Evolutionary conservation across 257 asterid genomes (phyloP), one percentile per base, ranked within the genome.

Genomic region (Fraxinus anomala): DNA sequence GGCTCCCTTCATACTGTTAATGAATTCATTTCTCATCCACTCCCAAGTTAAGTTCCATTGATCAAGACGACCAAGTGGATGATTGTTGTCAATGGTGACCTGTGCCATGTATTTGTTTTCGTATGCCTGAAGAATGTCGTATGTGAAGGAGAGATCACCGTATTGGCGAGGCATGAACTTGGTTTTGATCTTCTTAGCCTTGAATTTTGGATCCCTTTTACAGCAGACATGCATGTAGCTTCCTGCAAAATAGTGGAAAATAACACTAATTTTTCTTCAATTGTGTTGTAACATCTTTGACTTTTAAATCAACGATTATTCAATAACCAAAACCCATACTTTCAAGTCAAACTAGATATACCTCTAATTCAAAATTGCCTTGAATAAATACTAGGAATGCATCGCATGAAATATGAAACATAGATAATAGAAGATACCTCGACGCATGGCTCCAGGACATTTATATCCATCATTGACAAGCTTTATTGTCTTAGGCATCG

Each of bases 11-110:
- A 95, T 95, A 65, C 44, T 77, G 86, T 88, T n/a, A n/a, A 95
- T 92, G 86, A 95, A 95, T 80, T 92, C 99, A 75, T 87, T 91
- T 34, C 94, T 76, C 99, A 92, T 92, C 99, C 98, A 95, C 14
- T 95, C 96, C 99, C 99, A 95, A 0, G 98, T 91, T 24, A 95
- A 73, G 79, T 95, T 95, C 99, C 99, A 95, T 13, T 88, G 97
- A 80, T 95, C 97, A 0, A 95, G 91, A 47, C 99, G 97, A 23
- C 99, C 97, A 0, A 95, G 86, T 0, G 99, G 96, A 68, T 87
- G 93, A 80, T 87, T 83, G 89, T 92, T 95, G 80, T 91, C 96
- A 6, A 95, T 89, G 7, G 97, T 95, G 72, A 95, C 93, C 86
- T 95, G 99, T 19, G 97, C 98, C 0, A 28, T 74, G 19, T 95